Evolutionary conservation across 1,139 yeast species (phyloP), one percentile per base, ranked within the genome.

Genomic region (Nematodospora anomalae): DNA sequence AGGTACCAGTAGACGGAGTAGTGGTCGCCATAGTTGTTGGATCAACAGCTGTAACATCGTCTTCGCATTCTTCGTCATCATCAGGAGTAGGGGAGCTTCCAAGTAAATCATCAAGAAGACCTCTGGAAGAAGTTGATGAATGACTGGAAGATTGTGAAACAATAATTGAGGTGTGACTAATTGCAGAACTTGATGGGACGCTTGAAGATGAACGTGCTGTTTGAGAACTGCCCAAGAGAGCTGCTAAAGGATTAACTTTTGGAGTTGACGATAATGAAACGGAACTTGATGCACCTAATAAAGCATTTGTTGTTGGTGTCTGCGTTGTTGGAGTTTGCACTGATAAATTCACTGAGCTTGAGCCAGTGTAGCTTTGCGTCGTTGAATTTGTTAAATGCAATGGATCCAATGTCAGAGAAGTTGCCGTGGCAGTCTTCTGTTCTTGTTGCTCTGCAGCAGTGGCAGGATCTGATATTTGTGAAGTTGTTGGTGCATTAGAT

Each of bases 381-480:
- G 21, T 18, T 29, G 26, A 21, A 16, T 14, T 18, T 26, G 11
- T 32, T n/a, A n/a, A n/a, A n/a, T n/a, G n/a, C n/a, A n/a, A n/a
- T n/a, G n/a, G n/a, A n/a, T n/a, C n/a, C 28, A 39, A 36, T 11
- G 42, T 36, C 10, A 40, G 39, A 9, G 41, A 41, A 9, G 44
- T 37, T 7, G 36, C 35, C n/a, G 44, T 26, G 4, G 37, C 30
- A 13, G 44, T 31, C 13, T 46, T 42, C 8, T 6, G 6, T 18
- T 18, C 21, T 18, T 13, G 44, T 41, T 14, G 47, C 40, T 14
- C 33, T 18, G 42, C 30, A 4, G 47, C 44, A 15, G 49, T 37
- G 10, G 48, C 36, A 15, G 45, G 33, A 27, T 35, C 41, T 7
- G 33, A 39, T 12, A 34, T 33, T 10, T 45, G 22, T 4, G 35